Base-by-base conservation (phyloP, 164 flowering plant species). In the Tinospora cordifolia region DNA sequence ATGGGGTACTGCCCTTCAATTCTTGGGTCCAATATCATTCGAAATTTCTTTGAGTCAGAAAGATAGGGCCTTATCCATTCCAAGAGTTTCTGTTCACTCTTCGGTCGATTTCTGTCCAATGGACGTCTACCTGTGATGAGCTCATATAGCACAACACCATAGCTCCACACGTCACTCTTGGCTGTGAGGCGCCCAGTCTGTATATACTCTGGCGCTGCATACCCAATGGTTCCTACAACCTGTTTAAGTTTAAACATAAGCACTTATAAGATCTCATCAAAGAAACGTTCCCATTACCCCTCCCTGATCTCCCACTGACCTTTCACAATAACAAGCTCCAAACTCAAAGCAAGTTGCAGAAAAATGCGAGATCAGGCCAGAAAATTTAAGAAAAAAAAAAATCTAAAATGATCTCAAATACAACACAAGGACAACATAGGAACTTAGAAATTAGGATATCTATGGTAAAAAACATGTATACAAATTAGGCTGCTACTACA, bases 151-250 rank as follows among this genome's bases (percentile, higher is more conserved):
- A 93, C 88, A n/a, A 93, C 84, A 3, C 98, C 96, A 65, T 83
- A 93, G 81, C 96, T 87, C 92, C 93, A 93, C 11, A 93, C 91
- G 73, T 93, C 97, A 69, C 87, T 88, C 74, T 90, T 91, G 44
- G 85, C 27, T 8, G 96, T 93, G 58, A 93, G 90, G 34, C 83
- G 89, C 2, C 97, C 98, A 0, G 96, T 93, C 72, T 87, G 91
- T 19, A 90, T 67, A 72, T 93, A 93, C 64, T 93, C 97, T 5
- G 98, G 98, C 64, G 97, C 97, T 40, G 97, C 98, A 82, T 93
- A 93, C 15, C 98, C 98, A n/a, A 91, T 78, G 25, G 98, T 93
- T 76, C 97, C 97, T 12, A 91, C 97, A 65, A 93, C 87, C 97
- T 91, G 47, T 44, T 44, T 44, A 14, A 54, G n/a, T 0, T 54